Evolutionary conservation across 805 yeast species (phyloP), one percentile per base, ranked within the genome.

Genomic region (Saturnispora gosingensis): DNA sequence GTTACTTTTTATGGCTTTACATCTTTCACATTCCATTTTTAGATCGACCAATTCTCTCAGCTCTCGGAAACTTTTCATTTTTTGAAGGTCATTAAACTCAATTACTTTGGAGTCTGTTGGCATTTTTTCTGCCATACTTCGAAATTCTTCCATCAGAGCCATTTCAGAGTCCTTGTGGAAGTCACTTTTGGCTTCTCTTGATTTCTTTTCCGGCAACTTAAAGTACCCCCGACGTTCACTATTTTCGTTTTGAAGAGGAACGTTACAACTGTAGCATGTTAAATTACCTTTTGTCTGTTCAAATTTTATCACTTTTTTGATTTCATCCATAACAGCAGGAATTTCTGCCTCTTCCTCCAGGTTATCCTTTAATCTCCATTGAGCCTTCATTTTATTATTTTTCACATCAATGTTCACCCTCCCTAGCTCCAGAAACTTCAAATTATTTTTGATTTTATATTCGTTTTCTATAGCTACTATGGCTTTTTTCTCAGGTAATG

Each of bases 221-320:
- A 51, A 80, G 57, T 57, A 81, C 1, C 83, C 84, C 1, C 69
- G 66, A 25, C 57, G 54, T 0, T 48, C 32, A 0, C 67, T 58
- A 43, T 73, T 64, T 0, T 48, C 54, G 9, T 61, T 61, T 58
- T 82, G 87, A 20, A 82, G 62, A 5, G 20, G 16, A 3, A 79
- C 65, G 36, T 87, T 87, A 67, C 88, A 82, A 3, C 83, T 73
- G 4, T 65, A 62, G 61, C 88, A 82, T 38, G 43, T 45, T 2
- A 56, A 27, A 15, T 43, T 36, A 11, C 34, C 20, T 7, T 36
- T 11, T 2, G 18, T 6, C 39, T 51, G 51, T 22, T 30, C 24
- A 9, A 20, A 22, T 18, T 53, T 42, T 10, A 56, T 28, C 11
- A 52, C 30, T 2, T 34, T 9, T 10, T 43, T 13, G 20, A 48